phyloP scores from a whole-genome alignment of 768 basidiomycete species.

The Termitomyces titanicus region DNA sequence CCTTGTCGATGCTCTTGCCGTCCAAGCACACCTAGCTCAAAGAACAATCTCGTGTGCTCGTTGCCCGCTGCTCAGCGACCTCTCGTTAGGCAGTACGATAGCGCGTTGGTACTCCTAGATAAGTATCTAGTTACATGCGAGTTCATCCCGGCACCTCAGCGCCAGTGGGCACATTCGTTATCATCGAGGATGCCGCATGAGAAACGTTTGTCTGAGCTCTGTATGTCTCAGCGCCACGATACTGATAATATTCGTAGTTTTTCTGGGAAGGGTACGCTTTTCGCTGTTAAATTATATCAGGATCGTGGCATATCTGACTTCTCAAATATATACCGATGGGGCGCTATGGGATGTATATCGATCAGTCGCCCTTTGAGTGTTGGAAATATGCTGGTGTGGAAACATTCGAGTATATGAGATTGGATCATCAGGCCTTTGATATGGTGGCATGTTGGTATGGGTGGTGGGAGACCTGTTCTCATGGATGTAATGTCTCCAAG shows the following conservation, averaged over 20 bases:
- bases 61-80: no score
- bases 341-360: no score
- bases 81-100: no score
- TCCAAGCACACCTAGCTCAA: no score
- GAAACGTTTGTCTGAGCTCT: conserved; percentile 59
- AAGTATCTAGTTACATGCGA: no score
- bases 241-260: conserved; percentile 46
- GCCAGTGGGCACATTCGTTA: conserved; percentile 49
- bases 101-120: no score
- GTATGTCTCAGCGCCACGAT: background rate
- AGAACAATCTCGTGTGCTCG: no score
- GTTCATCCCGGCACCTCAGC: conserved; percentile 24
- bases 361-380: conserved; percentile 60
- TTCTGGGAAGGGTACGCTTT: conserved; percentile 83
- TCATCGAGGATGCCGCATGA: conserved; percentile 63
- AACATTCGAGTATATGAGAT: conserved; percentile 85
- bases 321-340: no score
- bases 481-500: background rate
- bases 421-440: conserved; percentile 67
- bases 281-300: conserved; percentile 24
- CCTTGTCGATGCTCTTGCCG: no score
- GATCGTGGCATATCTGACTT: conserved; percentile 90
- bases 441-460: background rate
- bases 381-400: conserved; percentile 43
- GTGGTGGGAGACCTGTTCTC: background rate